Percentiles rank a stretch among this genome's conserved stretches.
Evolutionary conservation across 2,329 filamentous ascomycete genomes (phyloP).

Genomic region (Septoria linicola): DNA sequence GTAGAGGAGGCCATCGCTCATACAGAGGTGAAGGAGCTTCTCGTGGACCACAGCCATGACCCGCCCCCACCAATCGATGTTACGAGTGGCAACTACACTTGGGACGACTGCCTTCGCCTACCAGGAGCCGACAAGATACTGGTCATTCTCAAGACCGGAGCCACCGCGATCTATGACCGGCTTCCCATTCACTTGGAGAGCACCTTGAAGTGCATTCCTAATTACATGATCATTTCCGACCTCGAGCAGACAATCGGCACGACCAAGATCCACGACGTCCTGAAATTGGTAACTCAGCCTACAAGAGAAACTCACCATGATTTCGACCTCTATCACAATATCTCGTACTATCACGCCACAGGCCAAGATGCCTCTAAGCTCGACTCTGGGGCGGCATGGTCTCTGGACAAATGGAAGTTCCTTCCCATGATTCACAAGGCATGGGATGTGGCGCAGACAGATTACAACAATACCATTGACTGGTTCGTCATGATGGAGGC

Average conservation of each 20-base stretch:
- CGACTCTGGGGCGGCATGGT: slow-evolving; percentile 47
- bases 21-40: neutral
- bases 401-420: slow-evolving; percentile 59
- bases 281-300: slow-evolving; percentile 30
- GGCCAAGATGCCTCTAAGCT: slow-evolving; percentile 35
- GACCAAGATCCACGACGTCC: slow-evolving; percentile 38
- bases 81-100: neutral
- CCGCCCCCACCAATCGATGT: neutral
- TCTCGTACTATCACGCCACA: slow-evolving; percentile 33
- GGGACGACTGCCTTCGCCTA: slow-evolving; percentile 25
- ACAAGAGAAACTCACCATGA: slow-evolving; percentile 35
- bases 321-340: slow-evolving; percentile 37
- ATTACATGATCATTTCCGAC: slow-evolving; percentile 53
- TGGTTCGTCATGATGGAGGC: slow-evolving; percentile 57
- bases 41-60: slow-evolving; percentile 1
- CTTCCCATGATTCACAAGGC: slow-evolving; percentile 55
- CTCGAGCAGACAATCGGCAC: slow-evolving; percentile 48
- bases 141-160: slow-evolving; percentile 59
- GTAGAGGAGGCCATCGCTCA: slow-evolving; percentile 21
- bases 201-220: slow-evolving; percentile 51
- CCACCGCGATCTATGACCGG: slow-evolving; percentile 57
- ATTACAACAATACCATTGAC: slow-evolving; percentile 35
- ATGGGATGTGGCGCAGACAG: slow-evolving; percentile 45
- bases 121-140: slow-evolving; percentile 51
- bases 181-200: slow-evolving; percentile 57